These are phyloP conservation scores for Trichosporon inkin DNA, from an alignment of 1,284 basidiomycete genomes.

Conservation along the genomic window DNA sequence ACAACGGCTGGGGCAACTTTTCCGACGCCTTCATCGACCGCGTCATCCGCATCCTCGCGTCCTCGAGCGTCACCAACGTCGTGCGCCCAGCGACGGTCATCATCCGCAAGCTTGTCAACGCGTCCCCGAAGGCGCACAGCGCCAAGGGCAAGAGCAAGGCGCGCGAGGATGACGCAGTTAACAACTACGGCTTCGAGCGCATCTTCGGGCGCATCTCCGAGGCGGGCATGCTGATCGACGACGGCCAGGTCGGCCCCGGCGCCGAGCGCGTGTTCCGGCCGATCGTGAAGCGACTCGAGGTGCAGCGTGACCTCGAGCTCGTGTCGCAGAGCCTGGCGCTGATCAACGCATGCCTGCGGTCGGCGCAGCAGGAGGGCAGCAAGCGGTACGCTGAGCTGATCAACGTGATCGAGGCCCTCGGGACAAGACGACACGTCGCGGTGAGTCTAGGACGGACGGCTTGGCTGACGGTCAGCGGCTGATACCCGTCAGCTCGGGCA, in stretches of 20 bases:
- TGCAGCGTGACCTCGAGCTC: constrained; percentile 72
- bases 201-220: constrained; percentile 75
- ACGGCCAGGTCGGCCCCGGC: constrained; percentile 51
- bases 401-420: constrained; percentile 63
- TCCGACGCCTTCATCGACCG: constrained; percentile 38
- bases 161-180: constrained; percentile 21
- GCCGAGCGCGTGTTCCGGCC: constrained; percentile 37
- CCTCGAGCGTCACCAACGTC: constrained; percentile 75
- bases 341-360: constrained; percentile 64
- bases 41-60: constrained; percentile 74
- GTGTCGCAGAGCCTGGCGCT: constrained; percentile 81
- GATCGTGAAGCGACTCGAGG: constrained; percentile 71
- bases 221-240: constrained; percentile 57
- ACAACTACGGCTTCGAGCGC: constrained; percentile 72
- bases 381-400: constrained; percentile 38
- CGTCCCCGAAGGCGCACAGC: constrained; percentile 26
- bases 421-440: constrained; percentile 75
- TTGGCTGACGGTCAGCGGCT: constrained; percentile 59
- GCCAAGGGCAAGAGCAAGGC: constrained; percentile 26
- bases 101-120: constrained; percentile 42
- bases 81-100: constrained; percentile 82
- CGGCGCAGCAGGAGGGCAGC: constrained; percentile 38
- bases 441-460: no score
- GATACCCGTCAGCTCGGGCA: constrained; percentile 68
- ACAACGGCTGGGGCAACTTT: constrained; percentile 40